These are phyloP conservation scores for Eucalyptus grandis DNA, from an alignment of 345 rosid species.

Conservation along the genomic window DNA sequence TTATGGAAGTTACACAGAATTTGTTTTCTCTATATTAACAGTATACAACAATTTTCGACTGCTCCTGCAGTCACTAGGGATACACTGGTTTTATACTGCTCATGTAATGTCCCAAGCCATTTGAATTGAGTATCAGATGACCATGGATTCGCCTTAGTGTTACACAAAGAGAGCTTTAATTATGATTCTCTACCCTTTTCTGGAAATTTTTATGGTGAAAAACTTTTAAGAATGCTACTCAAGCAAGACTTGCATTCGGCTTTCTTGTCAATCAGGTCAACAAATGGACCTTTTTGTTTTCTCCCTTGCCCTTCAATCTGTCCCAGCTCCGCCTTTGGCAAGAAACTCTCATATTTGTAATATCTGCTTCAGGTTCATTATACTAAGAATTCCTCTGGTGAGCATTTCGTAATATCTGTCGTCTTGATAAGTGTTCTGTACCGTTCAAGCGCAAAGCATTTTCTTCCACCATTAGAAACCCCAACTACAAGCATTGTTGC, in stretches of 20 bases:
- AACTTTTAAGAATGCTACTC: not conserved
- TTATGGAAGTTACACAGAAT: not conserved
- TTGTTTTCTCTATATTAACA: not conserved
- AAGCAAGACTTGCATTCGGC: not conserved
- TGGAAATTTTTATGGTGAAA: not conserved
- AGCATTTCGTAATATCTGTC: not conserved
- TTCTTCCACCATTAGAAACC: not conserved
- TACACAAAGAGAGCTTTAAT: not conserved
- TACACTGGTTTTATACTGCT: not conserved
- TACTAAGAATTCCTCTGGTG: not conserved
- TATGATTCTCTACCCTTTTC: not conserved
- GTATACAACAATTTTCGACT: not conserved
- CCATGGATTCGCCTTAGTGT: not conserved
- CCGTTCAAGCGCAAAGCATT: not conserved
- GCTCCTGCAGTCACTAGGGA: not conserved
- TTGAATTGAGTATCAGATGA: not conserved
- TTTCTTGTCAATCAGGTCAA: not conserved
- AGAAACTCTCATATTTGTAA: not conserved
- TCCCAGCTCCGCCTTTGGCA: not conserved
- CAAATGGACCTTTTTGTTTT: not conserved
- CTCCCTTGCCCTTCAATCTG: not conserved
- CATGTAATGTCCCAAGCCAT: not conserved
- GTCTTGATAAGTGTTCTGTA: not conserved
- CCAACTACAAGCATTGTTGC: not conserved
- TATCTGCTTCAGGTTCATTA: not conserved